phyloP scores from a whole-genome alignment of 2,329 filamentous ascomycete genomes.

The Fusarium coffeatum region DNA sequence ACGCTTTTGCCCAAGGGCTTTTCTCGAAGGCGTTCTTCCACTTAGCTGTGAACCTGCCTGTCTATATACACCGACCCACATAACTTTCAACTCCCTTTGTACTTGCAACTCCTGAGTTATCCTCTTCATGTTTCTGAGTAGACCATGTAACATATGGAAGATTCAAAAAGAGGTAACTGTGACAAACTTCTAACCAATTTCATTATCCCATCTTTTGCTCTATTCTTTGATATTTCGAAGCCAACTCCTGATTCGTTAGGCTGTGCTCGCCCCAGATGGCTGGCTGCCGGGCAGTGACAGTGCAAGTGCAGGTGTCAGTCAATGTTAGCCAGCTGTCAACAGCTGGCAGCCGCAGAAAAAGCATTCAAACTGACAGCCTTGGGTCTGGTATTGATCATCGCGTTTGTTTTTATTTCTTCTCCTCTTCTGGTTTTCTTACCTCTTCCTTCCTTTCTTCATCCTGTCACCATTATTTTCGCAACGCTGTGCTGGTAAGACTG shows the following conservation, averaged over 20 bases:
- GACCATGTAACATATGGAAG: neutral
- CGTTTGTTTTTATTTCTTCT: neutral
- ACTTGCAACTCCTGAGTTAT: neutral
- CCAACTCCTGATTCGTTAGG: neutral
- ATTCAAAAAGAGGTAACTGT: neutral
- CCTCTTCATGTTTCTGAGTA: too few relatives aligned
- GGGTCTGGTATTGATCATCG: neutral
- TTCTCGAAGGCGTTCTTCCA: neutral
- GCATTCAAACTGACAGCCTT: neutral
- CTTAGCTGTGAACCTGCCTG: neutral
- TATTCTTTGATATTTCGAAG: neutral
- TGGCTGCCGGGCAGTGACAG: neutral
- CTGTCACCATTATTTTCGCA: neutral
- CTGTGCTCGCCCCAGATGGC: neutral
- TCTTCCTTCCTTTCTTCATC: neutral
- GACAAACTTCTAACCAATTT: neutral
- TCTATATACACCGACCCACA: neutral
- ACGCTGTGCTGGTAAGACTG: neutral
- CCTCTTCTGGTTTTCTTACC: neutral
- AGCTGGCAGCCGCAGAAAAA: neutral
- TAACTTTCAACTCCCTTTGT: neutral
- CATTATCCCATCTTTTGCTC: neutral
- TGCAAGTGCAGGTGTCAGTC: neutral
- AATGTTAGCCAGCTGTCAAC: neutral
- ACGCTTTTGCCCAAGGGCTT: neutral